Base-by-base conservation (phyloP, 2,329 filamentous ascomycete genomes). In the Ascochyta rabiei region DNA sequence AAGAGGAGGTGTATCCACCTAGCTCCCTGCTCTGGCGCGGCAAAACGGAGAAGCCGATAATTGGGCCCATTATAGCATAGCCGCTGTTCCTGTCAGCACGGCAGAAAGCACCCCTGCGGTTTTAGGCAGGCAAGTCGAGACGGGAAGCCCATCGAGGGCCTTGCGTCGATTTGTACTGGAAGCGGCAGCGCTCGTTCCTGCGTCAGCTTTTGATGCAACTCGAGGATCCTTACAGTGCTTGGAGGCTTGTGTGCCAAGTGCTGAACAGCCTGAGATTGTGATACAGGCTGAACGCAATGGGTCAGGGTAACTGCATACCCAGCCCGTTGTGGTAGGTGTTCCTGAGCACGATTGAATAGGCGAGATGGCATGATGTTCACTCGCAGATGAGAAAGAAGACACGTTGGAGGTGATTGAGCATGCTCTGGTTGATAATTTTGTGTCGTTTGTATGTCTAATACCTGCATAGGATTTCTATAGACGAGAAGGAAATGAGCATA, bases 381-480 rank as follows among this genome's bases (percentile, higher is more conserved):
- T 16, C 15, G 6, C 13, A 24, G 12, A 3, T 43, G 6, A 6
- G 26, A 12, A 31, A 38, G 39, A 15, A 12, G 45, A 21, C n/a
- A 46, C n/a, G n/a, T 23, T 23, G 24, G 33, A 28, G 30, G 28
- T 19, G 4, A 21, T 6, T 9, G 35, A 15, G 34, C 12, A 18
- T 34, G 31, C 6, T 15, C 23, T 38, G 5, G 21, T 10, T n/a
- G 18, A 39, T 37, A 15, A 23, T 12, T 6, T 37, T 42, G 23
- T 46, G 19, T 12, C 23, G 41, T 42, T 46, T 37, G 28, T 2
- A 13, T 49, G 41, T 55, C 52, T 38, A 55, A 46, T 16, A 55
- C 52, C 52, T 49, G 24, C 24, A 19, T 55, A 55, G 52, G 52
- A 37, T 55, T 55, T 55, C 52, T 50, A 55, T 55, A 55, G 52